phyloP scores from a whole-genome alignment of 305 asterid genomes.

The Solanum aculeatissimum region DNA sequence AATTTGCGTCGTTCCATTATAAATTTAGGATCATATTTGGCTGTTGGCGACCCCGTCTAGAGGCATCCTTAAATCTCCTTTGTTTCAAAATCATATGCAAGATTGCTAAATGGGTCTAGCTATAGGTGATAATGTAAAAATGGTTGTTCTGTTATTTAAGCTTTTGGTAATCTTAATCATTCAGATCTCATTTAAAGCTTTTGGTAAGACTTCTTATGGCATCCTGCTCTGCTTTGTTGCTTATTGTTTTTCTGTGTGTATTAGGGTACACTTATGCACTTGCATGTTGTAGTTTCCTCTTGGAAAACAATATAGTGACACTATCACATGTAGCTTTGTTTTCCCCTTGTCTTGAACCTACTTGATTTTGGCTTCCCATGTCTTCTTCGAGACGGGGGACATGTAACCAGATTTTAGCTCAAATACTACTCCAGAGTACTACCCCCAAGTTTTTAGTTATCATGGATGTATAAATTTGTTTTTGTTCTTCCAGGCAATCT shows the following conservation, averaged over 20 bases:
- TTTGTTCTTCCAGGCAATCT: slow-evolving; percentile 32
- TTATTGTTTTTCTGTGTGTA: background rate
- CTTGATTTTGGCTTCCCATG: background rate
- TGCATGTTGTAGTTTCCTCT: background rate
- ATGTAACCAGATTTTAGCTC: background rate
- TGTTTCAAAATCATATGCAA: background rate
- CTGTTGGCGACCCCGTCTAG: background rate
- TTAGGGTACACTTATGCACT: background rate
- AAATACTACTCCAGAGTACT: background rate
- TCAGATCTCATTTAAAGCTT: background rate
- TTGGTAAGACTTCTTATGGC: background rate
- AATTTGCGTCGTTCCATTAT: background rate
- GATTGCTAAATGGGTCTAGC: background rate
- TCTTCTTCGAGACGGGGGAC: background rate
- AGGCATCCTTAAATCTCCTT: background rate
- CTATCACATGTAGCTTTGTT: background rate
- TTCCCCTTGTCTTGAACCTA: background rate
- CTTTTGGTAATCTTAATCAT: background rate
- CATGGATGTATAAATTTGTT: background rate
- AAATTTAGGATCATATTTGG: background rate
- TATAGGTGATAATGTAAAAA: background rate
- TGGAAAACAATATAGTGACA: background rate
- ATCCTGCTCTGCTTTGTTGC: background rate
- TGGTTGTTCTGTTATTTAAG: background rate
- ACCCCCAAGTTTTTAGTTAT: background rate